These are phyloP conservation scores for Populus nigra DNA, from an alignment of 345 rosid species.

Conservation along the genomic window DNA sequence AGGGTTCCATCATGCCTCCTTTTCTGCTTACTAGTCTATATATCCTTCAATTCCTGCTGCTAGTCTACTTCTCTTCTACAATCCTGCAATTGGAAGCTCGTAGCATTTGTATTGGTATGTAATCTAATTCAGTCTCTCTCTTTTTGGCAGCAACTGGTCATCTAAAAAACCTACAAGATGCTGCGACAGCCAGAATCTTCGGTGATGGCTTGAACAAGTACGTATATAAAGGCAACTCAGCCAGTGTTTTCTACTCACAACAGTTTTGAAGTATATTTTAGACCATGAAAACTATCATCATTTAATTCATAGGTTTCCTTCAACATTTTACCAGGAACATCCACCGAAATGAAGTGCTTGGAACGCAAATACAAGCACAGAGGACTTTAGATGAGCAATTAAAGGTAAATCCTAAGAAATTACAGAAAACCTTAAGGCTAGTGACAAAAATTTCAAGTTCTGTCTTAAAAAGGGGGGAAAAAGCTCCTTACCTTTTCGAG, in stretches of 20 bases:
- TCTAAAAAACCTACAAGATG: too few relatives aligned
- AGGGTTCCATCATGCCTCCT: constrained; percentile 10
- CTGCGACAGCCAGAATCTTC: too few relatives aligned
- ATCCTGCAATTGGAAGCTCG: too few relatives aligned
- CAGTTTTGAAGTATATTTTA: background rate
- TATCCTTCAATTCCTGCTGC: too few relatives aligned
- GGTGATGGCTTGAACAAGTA: too few relatives aligned
- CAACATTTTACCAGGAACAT: constrained; percentile 11
- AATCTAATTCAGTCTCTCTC: too few relatives aligned
- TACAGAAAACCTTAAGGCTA: background rate
- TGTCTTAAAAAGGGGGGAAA: background rate
- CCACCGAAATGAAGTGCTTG: constrained; percentile 19
- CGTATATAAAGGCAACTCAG: too few relatives aligned
- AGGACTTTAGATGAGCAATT: constrained; percentile 31
- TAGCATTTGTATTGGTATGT: too few relatives aligned
- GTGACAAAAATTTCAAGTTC: background rate
- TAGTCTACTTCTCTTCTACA: too few relatives aligned
- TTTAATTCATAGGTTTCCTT: background rate
- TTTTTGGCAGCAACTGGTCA: too few relatives aligned
- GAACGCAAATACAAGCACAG: constrained; percentile 37
- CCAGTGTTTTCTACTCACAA: background rate
- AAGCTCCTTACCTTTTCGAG: background rate
- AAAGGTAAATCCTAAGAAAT: constrained; percentile 21
- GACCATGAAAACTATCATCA: background rate
- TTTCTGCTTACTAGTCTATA: too few relatives aligned